Evolutionary conservation across 164 flowering plant genomes (phyloP).

Genomic region (Magnolia officinalis): DNA sequence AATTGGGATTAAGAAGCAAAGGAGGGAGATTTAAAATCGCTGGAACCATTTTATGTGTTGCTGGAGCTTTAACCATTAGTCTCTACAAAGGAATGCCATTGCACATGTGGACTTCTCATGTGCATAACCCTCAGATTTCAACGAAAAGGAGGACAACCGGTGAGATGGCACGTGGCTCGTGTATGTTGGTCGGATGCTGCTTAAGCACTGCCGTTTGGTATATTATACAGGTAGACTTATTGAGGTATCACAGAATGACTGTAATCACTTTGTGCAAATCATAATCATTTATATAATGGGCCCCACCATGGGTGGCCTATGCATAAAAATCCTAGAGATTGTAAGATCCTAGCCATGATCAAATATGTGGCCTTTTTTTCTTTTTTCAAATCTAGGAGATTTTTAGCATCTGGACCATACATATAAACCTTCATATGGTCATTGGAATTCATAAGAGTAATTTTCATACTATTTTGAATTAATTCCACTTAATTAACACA

Average conservation of each 20-base stretch:
- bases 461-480: too few species aligned
- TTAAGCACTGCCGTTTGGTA: conserved; percentile 7
- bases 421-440: too few species aligned
- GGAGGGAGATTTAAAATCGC: conserved; percentile 3
- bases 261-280: not conserved
- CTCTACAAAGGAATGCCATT: conserved; percentile 4
- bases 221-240: conserved; percentile 8
- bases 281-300: not conserved
- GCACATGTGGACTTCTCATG: not conserved
- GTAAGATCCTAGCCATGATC: not conserved
- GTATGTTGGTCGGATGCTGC: conserved; percentile 1
- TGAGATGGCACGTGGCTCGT: not conserved
- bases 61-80: conserved; percentile 1
- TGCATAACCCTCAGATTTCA: too few species aligned
- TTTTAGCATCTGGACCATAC: too few species aligned
- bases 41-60: conserved; percentile 6
- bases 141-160: too few species aligned
- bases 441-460: too few species aligned
- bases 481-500: too few species aligned
- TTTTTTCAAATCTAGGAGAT: not conserved
- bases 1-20: not conserved
- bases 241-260: not conserved
- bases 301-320: not conserved
- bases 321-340: not conserved
- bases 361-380: not conserved